Base-by-base conservation (phyloP, 176 grass and related monocot genomes). In the Saccharum officinarum region DNA sequence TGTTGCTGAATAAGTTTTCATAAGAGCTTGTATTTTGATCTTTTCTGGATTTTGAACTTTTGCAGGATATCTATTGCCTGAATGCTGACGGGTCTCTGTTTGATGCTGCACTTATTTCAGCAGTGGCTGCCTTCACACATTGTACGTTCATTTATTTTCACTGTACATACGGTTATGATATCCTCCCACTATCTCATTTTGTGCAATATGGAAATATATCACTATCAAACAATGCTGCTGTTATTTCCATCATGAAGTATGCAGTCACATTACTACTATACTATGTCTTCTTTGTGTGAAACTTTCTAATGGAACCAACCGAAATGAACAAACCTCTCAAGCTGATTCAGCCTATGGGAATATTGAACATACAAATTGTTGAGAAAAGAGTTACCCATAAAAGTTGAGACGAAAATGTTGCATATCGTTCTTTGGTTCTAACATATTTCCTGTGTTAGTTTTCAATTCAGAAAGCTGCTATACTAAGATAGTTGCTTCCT, bases 81-180 rank as follows among this genome's bases (percentile, higher is more conserved):
- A 98, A 95, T 89, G 86, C 93, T 77, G 96, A 98, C 79, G 96
- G 93, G 41, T 95, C 89, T 78, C 81, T 98, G 22, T 95, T 95
- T 1, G 93, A 98, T 60, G 91, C 96, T 87, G 91, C 96, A 84
- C 67, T 95, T 80, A 89, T 98, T 83, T 90, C 91, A 67, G 89
- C 88, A 60, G 88, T 98, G 44, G 89, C 93, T 89, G 86, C 96
- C 83, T 98, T 98, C 85, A 86, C 75, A 77, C 87, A 98, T 70
- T 80, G 89, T 95, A 95, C 38, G 87, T 73, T 78, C 63, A 15
- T 78, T 71, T 37, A 36, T 75, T 62, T 75, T 36, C 8, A 76
- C 3, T 26, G 17, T 57, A 7, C 67, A 36, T 38, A 39, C 74
- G 78, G 20, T 66, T 23, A 44, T 66, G 49, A 59, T 46, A 80